Evolutionary conservation across 352 stramenopile species (phyloP), one percentile per base, ranked within the genome.

Genomic region (Globisporangium carolinianum): DNA sequence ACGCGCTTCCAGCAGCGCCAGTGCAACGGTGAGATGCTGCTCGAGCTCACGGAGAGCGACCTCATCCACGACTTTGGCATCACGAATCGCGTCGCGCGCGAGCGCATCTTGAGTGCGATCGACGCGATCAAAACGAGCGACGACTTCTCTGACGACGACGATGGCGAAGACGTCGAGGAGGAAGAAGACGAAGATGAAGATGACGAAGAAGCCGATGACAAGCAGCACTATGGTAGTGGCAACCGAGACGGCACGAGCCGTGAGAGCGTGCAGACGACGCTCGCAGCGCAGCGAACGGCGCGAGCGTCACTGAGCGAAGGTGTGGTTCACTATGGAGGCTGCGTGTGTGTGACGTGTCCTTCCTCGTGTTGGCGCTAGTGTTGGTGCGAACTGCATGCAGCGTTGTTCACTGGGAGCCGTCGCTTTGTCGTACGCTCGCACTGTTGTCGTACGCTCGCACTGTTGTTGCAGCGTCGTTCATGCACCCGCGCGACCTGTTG

Each of bases 51-150:
- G 0, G 83, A 93, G 58, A 86, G 69, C 51, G 79, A 90, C 47
- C 67, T 93, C 14, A 82, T 89, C 52, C 88, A 89, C 52, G 80
- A 90, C 57, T 85, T 88, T 53, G 78, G 71, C 24, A 75, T 93
- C 46, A 79, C 76, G 56, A 82, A 85, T 48, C 74, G 79, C 32
- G 53, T 83, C 17, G 69, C 86, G 14, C 80, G 80, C 6, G 78
- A 93, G 50, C 71, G 77, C 5, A 89, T 92, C 50, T 61, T 92
- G 32, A 85, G 73, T 53, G 83, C 79, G 5, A 90, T 92, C 35
- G 78, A 90, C 38, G 79, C 79, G 3, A 89, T 87, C 57, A 87
- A 91, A 53, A 88, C 71, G 15, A 87, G 73, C 37, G 74, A 86
- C 41, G 76, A 76, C 14, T 86, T 78, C 39, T 86, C 73, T 0